These are phyloP conservation scores for Boletus edulis DNA, from an alignment of 768 basidiomycete genomes.

Conservation along the genomic window DNA sequence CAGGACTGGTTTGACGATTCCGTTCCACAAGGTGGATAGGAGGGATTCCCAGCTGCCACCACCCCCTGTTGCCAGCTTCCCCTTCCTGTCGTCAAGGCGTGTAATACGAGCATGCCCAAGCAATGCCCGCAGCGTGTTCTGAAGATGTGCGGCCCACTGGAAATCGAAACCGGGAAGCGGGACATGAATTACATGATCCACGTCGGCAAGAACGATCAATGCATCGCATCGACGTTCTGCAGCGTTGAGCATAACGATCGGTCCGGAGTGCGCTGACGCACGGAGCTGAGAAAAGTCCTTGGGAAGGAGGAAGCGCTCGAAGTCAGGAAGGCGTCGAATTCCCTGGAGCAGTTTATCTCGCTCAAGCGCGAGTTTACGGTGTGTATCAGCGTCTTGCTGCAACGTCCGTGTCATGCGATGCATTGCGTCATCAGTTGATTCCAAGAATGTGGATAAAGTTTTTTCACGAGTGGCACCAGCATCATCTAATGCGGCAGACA, in stretches of 20 bases:
- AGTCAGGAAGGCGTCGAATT: slow-evolving; percentile 1
- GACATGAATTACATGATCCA: background rate
- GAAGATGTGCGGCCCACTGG: no score
- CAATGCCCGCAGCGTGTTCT: background rate
- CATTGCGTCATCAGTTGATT: background rate
- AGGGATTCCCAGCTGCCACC: no score
- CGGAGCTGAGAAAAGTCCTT: background rate
- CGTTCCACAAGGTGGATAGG: slow-evolving; percentile 3
- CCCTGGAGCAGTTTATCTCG: background rate
- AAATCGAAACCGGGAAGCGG: no score
- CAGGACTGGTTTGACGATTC: slow-evolving; percentile 1
- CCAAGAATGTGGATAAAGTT: background rate
- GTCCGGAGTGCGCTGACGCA: background rate
- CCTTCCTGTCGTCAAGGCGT: background rate
- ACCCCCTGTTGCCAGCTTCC: no score
- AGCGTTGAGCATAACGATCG: background rate
- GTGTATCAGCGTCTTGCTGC: background rate
- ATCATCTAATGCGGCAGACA: no score
- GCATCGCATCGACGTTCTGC: slow-evolving; percentile 34
- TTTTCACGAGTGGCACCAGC: background rate
- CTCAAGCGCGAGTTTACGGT: background rate
- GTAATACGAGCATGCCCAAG: background rate
- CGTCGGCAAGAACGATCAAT: background rate
- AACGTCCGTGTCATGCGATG: background rate
- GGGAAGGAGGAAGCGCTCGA: slow-evolving; percentile 2